phyloP scores from a whole-genome alignment of 2,329 filamentous ascomycete species.

The Raffaelea albimanens region DNA sequence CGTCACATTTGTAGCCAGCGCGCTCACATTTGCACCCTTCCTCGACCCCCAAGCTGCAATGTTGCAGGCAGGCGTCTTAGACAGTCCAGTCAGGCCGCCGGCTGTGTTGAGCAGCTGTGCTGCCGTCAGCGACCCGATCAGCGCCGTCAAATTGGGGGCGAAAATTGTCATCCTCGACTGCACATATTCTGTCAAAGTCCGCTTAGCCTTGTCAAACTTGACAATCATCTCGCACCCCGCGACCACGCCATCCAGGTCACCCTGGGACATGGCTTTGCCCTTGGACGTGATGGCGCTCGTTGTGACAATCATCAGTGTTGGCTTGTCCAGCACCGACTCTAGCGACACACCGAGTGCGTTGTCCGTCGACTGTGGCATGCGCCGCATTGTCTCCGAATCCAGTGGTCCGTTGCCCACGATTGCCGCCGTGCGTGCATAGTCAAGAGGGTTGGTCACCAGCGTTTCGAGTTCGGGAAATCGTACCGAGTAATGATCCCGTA shows the following conservation, averaged over 20 bases:
- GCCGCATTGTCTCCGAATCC: slow-evolving; percentile 70
- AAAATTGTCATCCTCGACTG: slow-evolving; percentile 96
- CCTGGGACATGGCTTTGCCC: slow-evolving; percentile 65
- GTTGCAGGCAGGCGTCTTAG: slow-evolving; percentile 90
- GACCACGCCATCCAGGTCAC: slow-evolving; percentile 64
- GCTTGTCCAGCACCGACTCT: slow-evolving; percentile 74
- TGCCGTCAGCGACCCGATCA: slow-evolving; percentile 87
- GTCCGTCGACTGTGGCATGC: slow-evolving; percentile 63
- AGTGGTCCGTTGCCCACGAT: slow-evolving; percentile 90
- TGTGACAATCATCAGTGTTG: slow-evolving; percentile 89
- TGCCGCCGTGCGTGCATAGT: slow-evolving; percentile 90
- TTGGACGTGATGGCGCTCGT: slow-evolving; percentile 88
- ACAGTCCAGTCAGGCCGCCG: slow-evolving; percentile 78
- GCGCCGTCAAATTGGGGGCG: slow-evolving; percentile 81
- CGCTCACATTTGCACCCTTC: slow-evolving; percentile 63
- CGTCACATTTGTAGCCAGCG: slow-evolving; percentile 86
- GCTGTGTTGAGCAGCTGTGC: slow-evolving; percentile 94
- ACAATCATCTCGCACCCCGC: slow-evolving; percentile 81
- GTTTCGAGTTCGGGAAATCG: slow-evolving; percentile 89
- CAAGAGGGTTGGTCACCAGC: slow-evolving; percentile 81
- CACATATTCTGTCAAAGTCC: slow-evolving; percentile 81
- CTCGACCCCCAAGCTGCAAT: slow-evolving; percentile 85
- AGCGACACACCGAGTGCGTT: slow-evolving; percentile 71
- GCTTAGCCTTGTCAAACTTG: slow-evolving; percentile 79
- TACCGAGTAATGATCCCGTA: slow-evolving; percentile 89